Conservation (phyloP, 192 early-diverging fungal species). For the Dissophora ornata region DNA sequence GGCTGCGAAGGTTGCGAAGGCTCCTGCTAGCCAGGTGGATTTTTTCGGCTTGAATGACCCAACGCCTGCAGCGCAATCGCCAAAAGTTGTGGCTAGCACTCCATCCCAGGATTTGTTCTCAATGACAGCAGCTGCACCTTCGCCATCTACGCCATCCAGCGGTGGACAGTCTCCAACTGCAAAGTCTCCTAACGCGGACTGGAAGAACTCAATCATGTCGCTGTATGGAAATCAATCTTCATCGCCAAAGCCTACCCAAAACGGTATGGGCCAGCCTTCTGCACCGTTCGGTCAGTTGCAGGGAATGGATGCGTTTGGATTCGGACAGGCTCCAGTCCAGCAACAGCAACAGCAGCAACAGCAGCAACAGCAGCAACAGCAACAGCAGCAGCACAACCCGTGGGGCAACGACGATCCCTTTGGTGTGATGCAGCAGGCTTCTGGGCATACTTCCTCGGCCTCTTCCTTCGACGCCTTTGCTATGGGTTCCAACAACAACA, state of each 20-base stretch:
- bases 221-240: constrained; percentile 44
- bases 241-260: constrained; percentile 19
- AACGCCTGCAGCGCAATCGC: constrained; percentile 11
- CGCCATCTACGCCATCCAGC: constrained; percentile 7
- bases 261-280: constrained; percentile 3
- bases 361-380: constrained; percentile 20
- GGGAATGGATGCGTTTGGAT: constrained; percentile 43
- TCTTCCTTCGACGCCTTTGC: constrained; percentile 39
- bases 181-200: constrained; percentile 43
- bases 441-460: constrained; percentile 11
- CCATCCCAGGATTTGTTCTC: constrained; percentile 36
- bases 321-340: constrained; percentile 21
- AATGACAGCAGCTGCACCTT: constrained; percentile 7
- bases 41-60: constrained; percentile 47
- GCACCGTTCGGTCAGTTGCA: constrained; percentile 43
- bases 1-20: constrained; percentile 2
- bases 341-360: constrained; percentile 40
- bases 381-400: constrained; percentile 21
- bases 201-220: constrained; percentile 52
- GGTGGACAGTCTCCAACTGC: background rate
- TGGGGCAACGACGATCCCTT: constrained; percentile 52
- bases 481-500: constrained; percentile 12
- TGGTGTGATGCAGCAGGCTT: constrained; percentile 48
- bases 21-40: constrained; percentile 20
- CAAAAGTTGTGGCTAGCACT: background rate